These are phyloP conservation scores for Cerioporus squamosus DNA, from an alignment of 1,284 basidiomycete genomes.

Conservation along the genomic window DNA sequence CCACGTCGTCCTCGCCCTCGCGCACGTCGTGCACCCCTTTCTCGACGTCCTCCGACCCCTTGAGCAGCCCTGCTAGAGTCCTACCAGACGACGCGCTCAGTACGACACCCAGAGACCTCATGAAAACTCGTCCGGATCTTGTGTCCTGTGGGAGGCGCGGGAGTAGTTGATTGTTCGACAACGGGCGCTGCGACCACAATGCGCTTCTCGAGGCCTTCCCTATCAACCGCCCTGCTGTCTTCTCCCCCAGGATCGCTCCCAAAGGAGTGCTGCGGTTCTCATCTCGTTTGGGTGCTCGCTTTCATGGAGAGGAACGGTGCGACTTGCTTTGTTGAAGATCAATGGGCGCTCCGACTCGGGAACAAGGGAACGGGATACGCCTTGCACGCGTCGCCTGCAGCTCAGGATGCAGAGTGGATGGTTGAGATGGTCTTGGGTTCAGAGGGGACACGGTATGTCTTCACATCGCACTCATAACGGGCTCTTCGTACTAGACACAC, in stretches of 20 bases:
- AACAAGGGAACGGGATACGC: no score
- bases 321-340: constrained; percentile 13
- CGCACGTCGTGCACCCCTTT: not conserved
- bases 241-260: not conserved
- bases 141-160: not conserved
- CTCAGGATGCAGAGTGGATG: no score
- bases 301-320: not conserved
- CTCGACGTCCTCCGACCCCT: not conserved
- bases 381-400: no score
- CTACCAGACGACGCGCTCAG: no score
- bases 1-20: constrained; percentile 8
- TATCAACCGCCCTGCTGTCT: constrained; percentile 19
- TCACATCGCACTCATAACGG: no score
- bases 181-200: constrained; percentile 19
- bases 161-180: constrained; percentile 15
- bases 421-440: no score
- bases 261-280: constrained; percentile 13
- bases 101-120: no score
- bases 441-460: no score
- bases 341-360: not conserved
- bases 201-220: constrained; percentile 18
- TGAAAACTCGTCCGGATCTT: not conserved
- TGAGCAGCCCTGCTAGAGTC: not conserved
- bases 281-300: constrained; percentile 1
- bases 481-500: no score